Evolutionary conservation across 306 rosid genomes (phyloP), one percentile per base, ranked within the genome.

Genomic region (Rosa chinensis): DNA sequence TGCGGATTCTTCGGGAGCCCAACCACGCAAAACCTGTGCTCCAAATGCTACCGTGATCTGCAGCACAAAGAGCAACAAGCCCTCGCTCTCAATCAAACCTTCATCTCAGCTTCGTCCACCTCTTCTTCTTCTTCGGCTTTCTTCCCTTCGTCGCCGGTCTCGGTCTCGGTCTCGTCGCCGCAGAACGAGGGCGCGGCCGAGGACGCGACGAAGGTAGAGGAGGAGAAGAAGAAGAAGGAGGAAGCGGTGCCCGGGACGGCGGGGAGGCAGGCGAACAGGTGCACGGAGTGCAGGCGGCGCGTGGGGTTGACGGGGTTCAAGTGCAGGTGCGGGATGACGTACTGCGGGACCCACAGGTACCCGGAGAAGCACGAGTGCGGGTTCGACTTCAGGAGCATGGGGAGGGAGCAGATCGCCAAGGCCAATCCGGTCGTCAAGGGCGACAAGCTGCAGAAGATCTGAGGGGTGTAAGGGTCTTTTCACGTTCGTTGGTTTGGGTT

Each of bases 351-450:
- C 17, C 98, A 94, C 75, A 81, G 98, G 74, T 88, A 90, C 87
- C 94, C 98, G 73, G 97, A 94, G 82, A 85, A 85, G 62, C 98
- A 94, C 77, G 84, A 76, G 0, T 92, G 97, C 47, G 86, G 72
- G 73, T 94, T 92, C 68, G 98, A 94, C 56, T 94, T 94, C 90
- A 92, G 88, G 73, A 85, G 71, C 4, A 28, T 90, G 88, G 98
- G 92, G 8, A 86, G 83, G 74, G 93, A 91, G 39, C 94, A 89
- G 90, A 94, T 94, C 82, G 90, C 92, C 45, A 90, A 83, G 83
- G 97, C 98, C n/a, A 94, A 94, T 56, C 98, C 98, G 53, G 84
- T 92, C 47, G 89, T 94, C 53, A 94, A 81, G 80, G 97, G 84
- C 8, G 92, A 90, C 52, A 94, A 94, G 75, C 89, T 94, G 1